phyloP scores from a whole-genome alignment of 2,329 filamentous ascomycete species.

The Dryadomyces quercus-mongolicae region DNA sequence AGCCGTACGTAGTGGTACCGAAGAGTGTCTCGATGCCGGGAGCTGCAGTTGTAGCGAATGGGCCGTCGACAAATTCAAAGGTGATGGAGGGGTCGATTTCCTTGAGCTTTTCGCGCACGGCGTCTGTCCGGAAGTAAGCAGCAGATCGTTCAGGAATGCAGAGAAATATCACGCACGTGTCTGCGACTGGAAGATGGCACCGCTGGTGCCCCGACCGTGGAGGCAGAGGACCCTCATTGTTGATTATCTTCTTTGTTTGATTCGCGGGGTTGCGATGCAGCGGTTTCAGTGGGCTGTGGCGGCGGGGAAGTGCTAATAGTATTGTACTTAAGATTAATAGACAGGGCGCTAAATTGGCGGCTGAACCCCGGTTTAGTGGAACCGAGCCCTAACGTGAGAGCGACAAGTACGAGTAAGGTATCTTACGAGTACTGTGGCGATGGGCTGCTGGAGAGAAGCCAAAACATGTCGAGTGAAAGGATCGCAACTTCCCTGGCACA shows the following conservation, averaged over 20 bases:
- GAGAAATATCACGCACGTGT: constrained; percentile 16
- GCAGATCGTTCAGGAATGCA: not conserved
- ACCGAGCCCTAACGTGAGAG: not conserved
- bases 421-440: too few relatives aligned
- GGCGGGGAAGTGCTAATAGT: not conserved
- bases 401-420: too few relatives aligned
- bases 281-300: not conserved
- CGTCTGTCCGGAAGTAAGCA: constrained; percentile 13
- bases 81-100: constrained; percentile 18
- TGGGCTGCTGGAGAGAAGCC: too few relatives aligned
- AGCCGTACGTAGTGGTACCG: constrained; percentile 16
- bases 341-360: not conserved
- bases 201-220: constrained; percentile 25
- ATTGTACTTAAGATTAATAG: too few relatives aligned
- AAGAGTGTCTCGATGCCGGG: constrained; percentile 22
- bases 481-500: too few relatives aligned
- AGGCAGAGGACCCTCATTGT: constrained; percentile 23
- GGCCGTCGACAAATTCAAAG: constrained; percentile 24
- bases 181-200: constrained; percentile 23
- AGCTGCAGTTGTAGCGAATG: constrained; percentile 18
- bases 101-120: constrained; percentile 21
- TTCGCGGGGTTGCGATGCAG: not conserved
- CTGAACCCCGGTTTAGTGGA: not conserved
- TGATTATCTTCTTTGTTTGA: not conserved
- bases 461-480: too few relatives aligned